Base-by-base conservation (phyloP, 768 basidiomycete genomes). In the Dictyophora rubrovolvata region DNA sequence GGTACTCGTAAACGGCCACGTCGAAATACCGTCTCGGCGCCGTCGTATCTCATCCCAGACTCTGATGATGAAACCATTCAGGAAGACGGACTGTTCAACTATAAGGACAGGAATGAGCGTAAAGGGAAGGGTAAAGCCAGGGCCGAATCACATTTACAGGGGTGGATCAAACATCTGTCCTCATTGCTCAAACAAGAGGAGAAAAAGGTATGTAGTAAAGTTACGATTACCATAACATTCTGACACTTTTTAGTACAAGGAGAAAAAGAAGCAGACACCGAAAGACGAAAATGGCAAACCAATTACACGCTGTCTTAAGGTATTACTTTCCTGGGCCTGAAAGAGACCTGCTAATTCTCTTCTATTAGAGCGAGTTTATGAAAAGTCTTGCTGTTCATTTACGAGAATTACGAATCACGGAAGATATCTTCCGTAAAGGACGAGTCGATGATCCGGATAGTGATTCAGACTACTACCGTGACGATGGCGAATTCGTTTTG, bases 131-230 rank as follows among this genome's bases (percentile, higher is more conserved):
- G 79, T 53, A 74, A 72, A 65, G 67, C 66, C 23, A 69, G 65
- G 12, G 69, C 67, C 11, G 79, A 80, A 64, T 75, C 74, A 10
- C 73, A 77, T 55, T 71, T 75, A 62, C 84, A 86, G 63, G 70
- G 75, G 48, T 90, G 87, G 87, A 80, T 89, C 65, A 80, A 80
- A 65, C 80, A 87, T 63, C 69, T 90, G 36, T 72, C 76, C 6
- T 72, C 76, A 17, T 69, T 90, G 48, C 70, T 81, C 20, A 84
- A 82, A 66, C 76, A 79, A 34, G 87, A 90, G 65, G 82, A 84
- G 62, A 78, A 79, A 62, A 89, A 87, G 79, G 87, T 87, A 59
- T 52, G 55, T 36, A 9, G 47, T 9, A 1, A 22, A 16, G 22
- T 56, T 34, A 51, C 20, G 28, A 49, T 35, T 12, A 42, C n/a